Conservation (phyloP, 2,329 filamentous ascomycete genomes). For the Colletotrichum coccodes region DNA sequence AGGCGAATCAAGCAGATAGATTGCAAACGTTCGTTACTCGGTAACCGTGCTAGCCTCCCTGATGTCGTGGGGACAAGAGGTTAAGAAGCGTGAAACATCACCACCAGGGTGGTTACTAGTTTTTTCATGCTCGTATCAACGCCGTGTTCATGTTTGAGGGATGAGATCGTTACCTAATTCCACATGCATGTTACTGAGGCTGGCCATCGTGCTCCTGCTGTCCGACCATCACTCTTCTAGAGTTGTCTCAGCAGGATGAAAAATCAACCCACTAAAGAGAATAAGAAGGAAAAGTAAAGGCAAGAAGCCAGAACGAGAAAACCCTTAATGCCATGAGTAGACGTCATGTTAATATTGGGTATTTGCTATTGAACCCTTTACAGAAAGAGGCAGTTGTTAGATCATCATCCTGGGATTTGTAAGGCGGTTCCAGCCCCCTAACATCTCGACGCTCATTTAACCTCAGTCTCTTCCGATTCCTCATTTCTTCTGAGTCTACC, state of each 20-base stretch:
- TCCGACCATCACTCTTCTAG: not conserved
- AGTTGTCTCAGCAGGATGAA: not conserved
- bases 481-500: not conserved
- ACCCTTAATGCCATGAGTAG: too few species aligned
- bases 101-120: too few species aligned
- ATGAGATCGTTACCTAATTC: not conserved
- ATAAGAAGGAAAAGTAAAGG: too few species aligned
- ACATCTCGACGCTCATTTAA: not conserved
- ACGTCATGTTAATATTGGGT: not conserved
- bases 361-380: not conserved
- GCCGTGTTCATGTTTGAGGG: not conserved
- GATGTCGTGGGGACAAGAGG: not conserved
- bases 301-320: too few species aligned
- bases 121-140: not conserved
- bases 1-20: constrained; percentile 30
- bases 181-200: not conserved
- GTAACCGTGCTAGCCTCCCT: not conserved
- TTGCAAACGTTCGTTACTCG: not conserved
- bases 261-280: not conserved
- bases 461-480: not conserved
- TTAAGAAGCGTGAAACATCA: too few species aligned
- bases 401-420: not conserved
- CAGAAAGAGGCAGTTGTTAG: not conserved
- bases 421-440: not conserved
- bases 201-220: not conserved